phyloP scores from a whole-genome alignment of 371 early-diverging fungal genomes.

The Actinomucor elegans region DNA sequence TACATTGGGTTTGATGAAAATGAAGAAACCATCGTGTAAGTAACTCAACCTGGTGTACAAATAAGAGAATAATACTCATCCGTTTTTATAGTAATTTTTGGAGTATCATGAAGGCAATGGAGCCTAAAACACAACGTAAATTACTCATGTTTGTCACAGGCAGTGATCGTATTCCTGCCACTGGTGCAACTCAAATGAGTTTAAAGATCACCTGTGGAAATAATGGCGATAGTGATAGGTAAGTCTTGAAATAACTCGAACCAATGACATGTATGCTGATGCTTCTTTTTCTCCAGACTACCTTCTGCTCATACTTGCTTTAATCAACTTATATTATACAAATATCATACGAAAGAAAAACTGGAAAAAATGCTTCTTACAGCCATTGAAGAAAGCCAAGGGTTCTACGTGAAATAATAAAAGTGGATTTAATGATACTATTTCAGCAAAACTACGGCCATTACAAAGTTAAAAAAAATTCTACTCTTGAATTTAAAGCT shows the following conservation, averaged over 20 bases:
- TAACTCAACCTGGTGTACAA: background rate
- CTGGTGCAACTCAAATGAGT: slow-evolving; percentile 76
- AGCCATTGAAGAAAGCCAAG: slow-evolving; percentile 90
- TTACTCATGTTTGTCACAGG: slow-evolving; percentile 96
- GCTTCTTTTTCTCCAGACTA: slow-evolving; percentile 48
- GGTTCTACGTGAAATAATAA: slow-evolving; percentile 85
- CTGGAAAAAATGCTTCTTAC: slow-evolving; percentile 75
- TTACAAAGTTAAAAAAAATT: no score
- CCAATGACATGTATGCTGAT: background rate
- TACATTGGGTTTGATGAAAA: slow-evolving; percentile 69
- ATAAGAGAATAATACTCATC: background rate
- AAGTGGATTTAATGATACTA: no score
- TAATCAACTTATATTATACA: slow-evolving; percentile 88
- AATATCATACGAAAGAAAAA: slow-evolving; percentile 76
- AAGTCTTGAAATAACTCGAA: background rate
- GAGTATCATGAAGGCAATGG: slow-evolving; percentile 78
- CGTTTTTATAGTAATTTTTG: slow-evolving; percentile 71
- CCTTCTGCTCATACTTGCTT: slow-evolving; percentile 98
- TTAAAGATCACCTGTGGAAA: slow-evolving; percentile 83
- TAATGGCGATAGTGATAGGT: slow-evolving; percentile 52
- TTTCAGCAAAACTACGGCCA: no score
- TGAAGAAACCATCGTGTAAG: slow-evolving; percentile 59
- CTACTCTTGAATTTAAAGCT: no score
- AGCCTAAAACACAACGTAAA: slow-evolving; percentile 70
- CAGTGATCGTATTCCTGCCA: slow-evolving; percentile 93